A percentile compares a stretch with the other conserved stretches of the same genome.
Evolutionary conservation across 2,329 filamentous ascomycete species (phyloP).

Genomic region (Trichothecium roseum): DNA sequence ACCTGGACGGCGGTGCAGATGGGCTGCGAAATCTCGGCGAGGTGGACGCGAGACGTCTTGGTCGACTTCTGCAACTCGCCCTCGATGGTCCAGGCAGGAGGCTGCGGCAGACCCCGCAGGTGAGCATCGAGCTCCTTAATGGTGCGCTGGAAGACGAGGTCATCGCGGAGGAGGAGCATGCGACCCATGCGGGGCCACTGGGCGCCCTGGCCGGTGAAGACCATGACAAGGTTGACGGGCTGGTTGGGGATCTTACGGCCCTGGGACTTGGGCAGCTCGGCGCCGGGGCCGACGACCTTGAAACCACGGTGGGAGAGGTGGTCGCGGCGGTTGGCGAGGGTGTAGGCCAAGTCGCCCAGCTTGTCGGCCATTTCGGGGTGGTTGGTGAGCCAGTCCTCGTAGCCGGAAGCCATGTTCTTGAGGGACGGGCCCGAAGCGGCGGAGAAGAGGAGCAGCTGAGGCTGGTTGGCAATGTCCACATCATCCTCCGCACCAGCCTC

Average conservation of each 20-base stretch:
- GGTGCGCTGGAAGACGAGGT: not conserved
- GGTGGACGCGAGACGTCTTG: slow-evolving; percentile 6
- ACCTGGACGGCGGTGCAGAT: slow-evolving; percentile 32
- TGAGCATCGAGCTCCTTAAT: slow-evolving; percentile 1
- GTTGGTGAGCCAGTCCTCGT: slow-evolving; percentile 1
- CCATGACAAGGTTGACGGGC: too few relatives aligned
- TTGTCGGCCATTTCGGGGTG: too few relatives aligned
- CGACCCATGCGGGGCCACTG: slow-evolving; percentile 20
- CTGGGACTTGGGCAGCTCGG: too few relatives aligned
- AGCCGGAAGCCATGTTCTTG: slow-evolving; percentile 1
- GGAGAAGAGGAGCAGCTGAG: slow-evolving; percentile 9
- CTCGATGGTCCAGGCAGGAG: slow-evolving; percentile 9
- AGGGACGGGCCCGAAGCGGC: slow-evolving; percentile 9
- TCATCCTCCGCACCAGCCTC: too few relatives aligned
- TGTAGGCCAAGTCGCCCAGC: slow-evolving; percentile 12
- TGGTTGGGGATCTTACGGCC: too few relatives aligned
- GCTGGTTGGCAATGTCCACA: too few relatives aligned
- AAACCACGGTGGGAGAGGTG: slow-evolving; percentile 9
- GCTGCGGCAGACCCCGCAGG: not conserved
- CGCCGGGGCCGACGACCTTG: slow-evolving; percentile 1
- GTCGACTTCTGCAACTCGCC: slow-evolving; percentile 10
- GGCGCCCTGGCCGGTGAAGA: slow-evolving; percentile 25
- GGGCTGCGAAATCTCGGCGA: slow-evolving; percentile 23
- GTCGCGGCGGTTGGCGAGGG: slow-evolving; percentile 8
- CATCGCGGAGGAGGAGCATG: slow-evolving; percentile 1